Conservation (phyloP, 306 rosid genomes). For the Abrus precatorius region DNA sequence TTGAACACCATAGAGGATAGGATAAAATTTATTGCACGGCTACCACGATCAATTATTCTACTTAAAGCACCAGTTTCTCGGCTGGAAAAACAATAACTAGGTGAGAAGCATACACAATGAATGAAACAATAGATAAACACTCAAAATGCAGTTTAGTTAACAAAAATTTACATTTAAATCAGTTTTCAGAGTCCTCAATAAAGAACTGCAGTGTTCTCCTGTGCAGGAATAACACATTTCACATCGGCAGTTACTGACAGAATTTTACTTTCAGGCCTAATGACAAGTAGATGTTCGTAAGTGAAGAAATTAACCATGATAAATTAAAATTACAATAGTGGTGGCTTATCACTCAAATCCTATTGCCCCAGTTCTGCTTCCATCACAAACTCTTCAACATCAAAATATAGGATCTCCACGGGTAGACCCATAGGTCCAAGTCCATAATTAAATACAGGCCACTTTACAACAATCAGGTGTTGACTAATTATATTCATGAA, state of each 20-base stretch:
- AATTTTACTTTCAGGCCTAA: background rate
- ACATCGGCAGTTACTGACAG: background rate
- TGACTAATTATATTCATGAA: background rate
- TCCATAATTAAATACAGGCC: slow-evolving; percentile 2
- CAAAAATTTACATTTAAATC: background rate
- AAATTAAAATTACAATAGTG: slow-evolving; percentile 21
- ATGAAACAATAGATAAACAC: slow-evolving; percentile 39
- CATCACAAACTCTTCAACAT: slow-evolving; percentile 18
- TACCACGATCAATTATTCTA: slow-evolving; percentile 98
- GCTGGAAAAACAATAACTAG: slow-evolving; percentile 58
- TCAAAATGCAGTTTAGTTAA: slow-evolving; percentile 13
- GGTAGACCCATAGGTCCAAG: background rate
- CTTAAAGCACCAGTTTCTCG: slow-evolving; percentile 97
- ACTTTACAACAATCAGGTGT: background rate
- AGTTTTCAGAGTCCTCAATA: background rate
- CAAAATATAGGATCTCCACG: slow-evolving; percentile 9
- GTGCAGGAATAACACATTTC: slow-evolving; percentile 20
- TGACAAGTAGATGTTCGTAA: background rate
- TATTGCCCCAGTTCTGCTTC: background rate
- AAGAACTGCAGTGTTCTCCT: background rate
- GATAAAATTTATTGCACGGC: slow-evolving; percentile 95
- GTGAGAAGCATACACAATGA: slow-evolving; percentile 32
- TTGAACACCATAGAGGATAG: slow-evolving; percentile 98
- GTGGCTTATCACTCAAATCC: background rate
- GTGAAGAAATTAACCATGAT: background rate